These are phyloP conservation scores for Penicillium manginii DNA, from an alignment of 495 filamentous ascomycete genomes.

Conservation along the genomic window DNA sequence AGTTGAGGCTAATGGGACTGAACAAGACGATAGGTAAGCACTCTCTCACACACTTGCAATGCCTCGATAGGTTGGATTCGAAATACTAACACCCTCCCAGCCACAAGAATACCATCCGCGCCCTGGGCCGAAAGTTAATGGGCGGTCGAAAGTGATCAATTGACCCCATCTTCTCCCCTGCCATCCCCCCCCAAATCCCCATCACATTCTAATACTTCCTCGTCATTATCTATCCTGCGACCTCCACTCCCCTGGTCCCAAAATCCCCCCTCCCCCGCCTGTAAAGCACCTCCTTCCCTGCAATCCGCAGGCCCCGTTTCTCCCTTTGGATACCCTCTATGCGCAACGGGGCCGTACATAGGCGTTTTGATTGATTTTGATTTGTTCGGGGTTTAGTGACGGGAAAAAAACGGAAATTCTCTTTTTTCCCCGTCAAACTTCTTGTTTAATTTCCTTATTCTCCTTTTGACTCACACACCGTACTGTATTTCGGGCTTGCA, in stretches of 20 bases:
- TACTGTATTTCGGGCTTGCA: slow-evolving; percentile 1
- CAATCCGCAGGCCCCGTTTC: slow-evolving; percentile 18
- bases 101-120: slow-evolving; percentile 45
- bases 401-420: not conserved
- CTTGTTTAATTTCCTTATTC: slow-evolving; percentile 4
- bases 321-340: slow-evolving; percentile 35
- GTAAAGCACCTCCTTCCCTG: slow-evolving; percentile 13
- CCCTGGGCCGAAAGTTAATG: slow-evolving; percentile 46
- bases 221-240: slow-evolving; percentile 6
- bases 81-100: slow-evolving; percentile 15
- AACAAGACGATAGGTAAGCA: slow-evolving; percentile 46
- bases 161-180: not conserved
- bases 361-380: slow-evolving; percentile 23
- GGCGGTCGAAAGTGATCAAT: slow-evolving; percentile 25
- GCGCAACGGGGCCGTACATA: slow-evolving; percentile 34
- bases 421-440: not conserved
- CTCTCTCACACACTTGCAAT: not conserved
- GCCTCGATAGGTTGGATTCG: not conserved
- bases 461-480: not conserved
- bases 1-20: slow-evolving; percentile 31
- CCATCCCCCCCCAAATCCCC: not conserved
- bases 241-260: slow-evolving; percentile 12
- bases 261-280: slow-evolving; percentile 1
- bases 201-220: slow-evolving; percentile 6
- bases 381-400: slow-evolving; percentile 7